These are phyloP conservation scores for Penicillium fimorum DNA, from an alignment of 495 filamentous ascomycete genomes.

Conservation along the genomic window DNA sequence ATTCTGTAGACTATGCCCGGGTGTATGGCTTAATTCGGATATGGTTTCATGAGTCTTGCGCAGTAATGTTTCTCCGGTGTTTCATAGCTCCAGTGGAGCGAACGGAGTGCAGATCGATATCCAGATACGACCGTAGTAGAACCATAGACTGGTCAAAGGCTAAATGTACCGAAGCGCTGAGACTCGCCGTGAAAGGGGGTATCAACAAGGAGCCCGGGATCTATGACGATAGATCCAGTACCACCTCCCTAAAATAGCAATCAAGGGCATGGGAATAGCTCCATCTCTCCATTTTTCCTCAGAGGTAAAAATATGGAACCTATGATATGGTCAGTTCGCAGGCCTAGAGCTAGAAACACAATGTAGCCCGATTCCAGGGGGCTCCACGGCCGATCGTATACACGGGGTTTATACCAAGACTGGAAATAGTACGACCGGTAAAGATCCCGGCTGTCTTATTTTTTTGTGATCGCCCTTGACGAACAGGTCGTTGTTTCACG, in stretches of 20 bases:
- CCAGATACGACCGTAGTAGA: slow-evolving; percentile 12
- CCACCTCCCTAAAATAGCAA: slow-evolving; percentile 15
- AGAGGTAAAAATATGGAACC: slow-evolving; percentile 1
- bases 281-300: not conserved
- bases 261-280: slow-evolving; percentile 1
- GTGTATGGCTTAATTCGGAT: slow-evolving; percentile 3
- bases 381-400: slow-evolving; percentile 15
- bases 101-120: slow-evolving; percentile 9
- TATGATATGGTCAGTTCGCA: slow-evolving; percentile 2
- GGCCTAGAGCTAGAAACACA: not conserved
- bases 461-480: slow-evolving; percentile 17
- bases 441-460: slow-evolving; percentile 15
- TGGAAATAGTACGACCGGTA: slow-evolving; percentile 14
- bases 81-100: slow-evolving; percentile 6
- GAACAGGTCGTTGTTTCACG: slow-evolving; percentile 32
- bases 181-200: not conserved
- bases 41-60: not conserved
- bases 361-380: not conserved
- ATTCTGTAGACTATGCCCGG: slow-evolving; percentile 6
- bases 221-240: slow-evolving; percentile 9
- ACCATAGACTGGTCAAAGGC: not conserved
- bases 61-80: slow-evolving; percentile 3
- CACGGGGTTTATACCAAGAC: slow-evolving; percentile 24
- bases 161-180: not conserved
- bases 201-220: slow-evolving; percentile 3